These are phyloP conservation scores for Colletotrichum sp. DNA, from an alignment of 2,329 filamentous ascomycete species.

Conservation along the genomic window DNA sequence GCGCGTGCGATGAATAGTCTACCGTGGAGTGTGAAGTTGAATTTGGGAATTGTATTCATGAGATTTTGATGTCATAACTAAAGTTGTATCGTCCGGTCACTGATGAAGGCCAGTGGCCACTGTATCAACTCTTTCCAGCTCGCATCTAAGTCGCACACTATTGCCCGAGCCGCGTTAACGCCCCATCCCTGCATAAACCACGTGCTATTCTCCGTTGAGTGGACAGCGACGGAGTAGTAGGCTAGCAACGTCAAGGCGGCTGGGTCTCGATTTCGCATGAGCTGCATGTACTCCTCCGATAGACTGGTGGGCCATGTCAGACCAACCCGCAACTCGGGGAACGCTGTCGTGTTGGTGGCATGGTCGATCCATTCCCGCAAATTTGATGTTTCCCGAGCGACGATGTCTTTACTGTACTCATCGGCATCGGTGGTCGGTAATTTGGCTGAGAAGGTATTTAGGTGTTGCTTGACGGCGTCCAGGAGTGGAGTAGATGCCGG, in stretches of 20 bases:
- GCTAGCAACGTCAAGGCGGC: slow-evolving; percentile 24
- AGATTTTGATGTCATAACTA: not conserved
- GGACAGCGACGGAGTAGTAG: slow-evolving; percentile 29
- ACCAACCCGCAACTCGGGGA: slow-evolving; percentile 25
- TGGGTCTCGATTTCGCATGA: slow-evolving; percentile 23
- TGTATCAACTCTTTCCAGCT: slow-evolving; percentile 14
- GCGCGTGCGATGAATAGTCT: not conserved
- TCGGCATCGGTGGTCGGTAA: not conserved
- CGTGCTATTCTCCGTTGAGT: slow-evolving; percentile 18
- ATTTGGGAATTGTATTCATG: not conserved
- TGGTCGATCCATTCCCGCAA: slow-evolving; percentile 9
- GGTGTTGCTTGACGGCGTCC: not conserved
- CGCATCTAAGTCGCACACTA: slow-evolving; percentile 2
- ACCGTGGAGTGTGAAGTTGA: not conserved
- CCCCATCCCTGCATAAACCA: slow-evolving; percentile 25
- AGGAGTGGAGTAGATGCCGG: slow-evolving; percentile 8
- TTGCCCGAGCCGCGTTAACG: slow-evolving; percentile 1
- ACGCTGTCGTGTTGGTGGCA: slow-evolving; percentile 11
- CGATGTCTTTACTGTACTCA: not conserved
- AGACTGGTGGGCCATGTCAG: slow-evolving; percentile 27
- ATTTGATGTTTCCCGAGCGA: not conserved
- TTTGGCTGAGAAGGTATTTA: not conserved
- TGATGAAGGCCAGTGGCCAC: slow-evolving; percentile 15
- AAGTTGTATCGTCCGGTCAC: slow-evolving; percentile 10
- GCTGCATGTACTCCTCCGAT: slow-evolving; percentile 24